These are phyloP conservation scores for Tolypocladium endophyticum DNA, from an alignment of 2,329 filamentous ascomycete species.

Conservation along the genomic window DNA sequence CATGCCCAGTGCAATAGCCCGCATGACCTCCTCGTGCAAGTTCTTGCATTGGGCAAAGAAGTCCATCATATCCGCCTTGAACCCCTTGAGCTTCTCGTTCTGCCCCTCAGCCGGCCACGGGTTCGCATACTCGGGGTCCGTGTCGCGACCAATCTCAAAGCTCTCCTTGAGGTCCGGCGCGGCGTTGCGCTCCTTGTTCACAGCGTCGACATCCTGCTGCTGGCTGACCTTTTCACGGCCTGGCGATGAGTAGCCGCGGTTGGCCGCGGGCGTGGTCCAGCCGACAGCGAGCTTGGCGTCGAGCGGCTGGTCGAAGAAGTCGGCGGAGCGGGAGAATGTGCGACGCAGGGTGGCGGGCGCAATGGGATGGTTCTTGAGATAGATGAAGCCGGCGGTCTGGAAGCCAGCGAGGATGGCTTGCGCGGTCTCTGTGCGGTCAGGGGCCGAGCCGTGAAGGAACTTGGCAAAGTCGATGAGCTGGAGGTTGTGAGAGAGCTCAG, in stretches of 20 bases:
- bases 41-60: conserved; percentile 69
- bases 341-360: conserved; percentile 43
- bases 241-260: conserved; percentile 61
- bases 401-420: conserved; percentile 68
- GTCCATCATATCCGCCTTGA: conserved; percentile 60
- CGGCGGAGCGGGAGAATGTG: conserved; percentile 57
- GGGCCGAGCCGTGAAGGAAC: conserved; percentile 54
- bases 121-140: conserved; percentile 54
- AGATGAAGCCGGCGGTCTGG: conserved; percentile 80
- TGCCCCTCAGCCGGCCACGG: conserved; percentile 52
- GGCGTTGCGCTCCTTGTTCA: conserved; percentile 45
- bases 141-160: conserved; percentile 53
- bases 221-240: conserved; percentile 63
- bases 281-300: conserved; percentile 53
- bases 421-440: conserved; percentile 55
- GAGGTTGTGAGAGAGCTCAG: neutral
- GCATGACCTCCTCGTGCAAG: conserved; percentile 71
- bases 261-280: conserved; percentile 64
- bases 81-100: conserved; percentile 35
- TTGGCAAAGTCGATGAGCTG: conserved; percentile 50
- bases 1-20: conserved; percentile 75
- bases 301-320: conserved; percentile 57
- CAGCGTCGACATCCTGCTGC: conserved; percentile 40
- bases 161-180: conserved; percentile 58
- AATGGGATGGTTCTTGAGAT: conserved; percentile 72